Evolutionary conservation across 1,139 yeast species (phyloP), one percentile per base, ranked within the genome.

Genomic region (Yamadazyma aaseri): DNA sequence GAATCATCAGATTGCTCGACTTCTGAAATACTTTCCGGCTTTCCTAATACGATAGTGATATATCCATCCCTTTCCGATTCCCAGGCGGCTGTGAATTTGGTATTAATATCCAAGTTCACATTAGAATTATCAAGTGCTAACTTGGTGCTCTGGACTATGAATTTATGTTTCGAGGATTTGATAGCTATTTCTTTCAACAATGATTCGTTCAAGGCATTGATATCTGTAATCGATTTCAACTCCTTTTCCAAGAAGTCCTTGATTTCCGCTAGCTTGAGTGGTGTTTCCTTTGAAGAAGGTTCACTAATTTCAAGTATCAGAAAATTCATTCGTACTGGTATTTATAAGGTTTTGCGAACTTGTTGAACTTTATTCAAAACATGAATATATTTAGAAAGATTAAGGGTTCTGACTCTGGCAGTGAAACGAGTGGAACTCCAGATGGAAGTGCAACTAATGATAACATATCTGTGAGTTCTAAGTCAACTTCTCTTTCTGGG

Each of bases 1-100:
- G 13, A 9, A 6, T 29, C 32, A 17, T 37, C 46, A 3, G 53
- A 31, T 26, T 51, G 20, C 20, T 18, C 20, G 25, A 11, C 8
- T 22, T 22, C 11, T 7, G 12, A 6, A 22, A 11, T 13, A 17
- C 14, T 29, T 21, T 17, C 3, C 15, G 11, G 17, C 14, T 24
- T 30, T 10, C 10, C n/a, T 10, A 31, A 20, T 18, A 17, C 23
- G 14, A 29, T 48, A 11, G 63, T 34, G 10, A 31, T 14, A 14
- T 11, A 20, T 1, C 74, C 74, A 43, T 68, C 74, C 34, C 50
- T 62, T 6, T 51, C 53, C 5, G 50, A 34, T 31, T 68, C 73
- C 74, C 75, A 69, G 2, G 58, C 55, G 1, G 71, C 66, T 6
- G 63, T 66, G 37, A 65, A 55, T 17, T 51, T 52, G 2, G 68